Percentiles rank a stretch among this genome's conserved stretches.
These are phyloP conservation scores for Penicillium fimorum DNA, from an alignment of 495 filamentous ascomycete species.

Conservation along the genomic window DNA sequence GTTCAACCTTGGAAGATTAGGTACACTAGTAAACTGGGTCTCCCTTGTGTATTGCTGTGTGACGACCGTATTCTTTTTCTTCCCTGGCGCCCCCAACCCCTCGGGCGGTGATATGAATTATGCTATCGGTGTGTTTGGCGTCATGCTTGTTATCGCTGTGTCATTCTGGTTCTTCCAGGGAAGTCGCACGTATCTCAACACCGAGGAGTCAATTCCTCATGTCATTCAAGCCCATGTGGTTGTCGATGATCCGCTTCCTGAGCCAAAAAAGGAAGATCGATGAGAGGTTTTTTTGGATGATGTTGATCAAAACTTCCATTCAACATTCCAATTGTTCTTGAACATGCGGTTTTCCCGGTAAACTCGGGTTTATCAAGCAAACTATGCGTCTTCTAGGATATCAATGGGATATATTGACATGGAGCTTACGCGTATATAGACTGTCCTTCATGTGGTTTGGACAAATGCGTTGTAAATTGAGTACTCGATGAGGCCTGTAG, in stretches of 20 bases:
- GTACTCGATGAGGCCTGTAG: not conserved
- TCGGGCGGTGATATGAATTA: conserved; percentile 45
- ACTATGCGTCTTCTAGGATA: too few species aligned
- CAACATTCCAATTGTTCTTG: too few species aligned
- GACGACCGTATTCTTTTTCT: conserved; percentile 48
- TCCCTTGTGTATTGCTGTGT: conserved; percentile 42
- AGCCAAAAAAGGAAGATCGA: conserved; percentile 16
- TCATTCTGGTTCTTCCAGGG: conserved; percentile 45
- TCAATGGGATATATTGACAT: not conserved
- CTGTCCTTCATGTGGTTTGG: not conserved
- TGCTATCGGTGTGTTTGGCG: conserved; percentile 47
- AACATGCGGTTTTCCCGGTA: not conserved
- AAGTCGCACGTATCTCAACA: conserved; percentile 34
- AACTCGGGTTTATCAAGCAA: too few species aligned
- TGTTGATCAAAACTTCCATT: not conserved
- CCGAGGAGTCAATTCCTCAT: conserved; percentile 37
- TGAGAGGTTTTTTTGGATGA: not conserved
- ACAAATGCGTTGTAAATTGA: not conserved
- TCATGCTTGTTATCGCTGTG: conserved; percentile 45
- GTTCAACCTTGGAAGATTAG: conserved; percentile 38
- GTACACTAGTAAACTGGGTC: conserved; percentile 36
- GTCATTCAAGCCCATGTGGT: conserved; percentile 37
- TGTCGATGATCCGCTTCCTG: conserved; percentile 20
- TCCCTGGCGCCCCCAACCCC: conserved; percentile 40
- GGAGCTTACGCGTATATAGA: not conserved